phyloP scores from a whole-genome alignment of 768 basidiomycete species.

The Psilocybe cubensis region DNA sequence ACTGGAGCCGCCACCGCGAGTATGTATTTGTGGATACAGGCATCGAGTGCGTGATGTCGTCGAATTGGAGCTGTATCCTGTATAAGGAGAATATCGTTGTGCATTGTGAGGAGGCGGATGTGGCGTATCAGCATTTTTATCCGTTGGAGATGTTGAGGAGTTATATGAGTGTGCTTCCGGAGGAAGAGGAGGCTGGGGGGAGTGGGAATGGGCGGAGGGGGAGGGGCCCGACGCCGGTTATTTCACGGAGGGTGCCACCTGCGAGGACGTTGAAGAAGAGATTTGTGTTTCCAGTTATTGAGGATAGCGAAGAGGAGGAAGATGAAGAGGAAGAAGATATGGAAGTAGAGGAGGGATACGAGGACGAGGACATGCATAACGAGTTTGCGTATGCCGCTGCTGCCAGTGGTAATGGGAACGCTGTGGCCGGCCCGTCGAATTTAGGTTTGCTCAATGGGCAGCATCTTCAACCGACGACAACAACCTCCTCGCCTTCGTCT shows the following conservation, averaged over 20 bases:
- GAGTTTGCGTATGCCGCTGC: constrained; percentile 1
- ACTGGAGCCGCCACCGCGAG: constrained; percentile 67
- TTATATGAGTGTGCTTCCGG: constrained; percentile 31
- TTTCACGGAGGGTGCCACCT: constrained; percentile 45
- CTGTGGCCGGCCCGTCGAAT: constrained; percentile 9
- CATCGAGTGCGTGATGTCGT: constrained; percentile 71
- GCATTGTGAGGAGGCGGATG: constrained; percentile 71
- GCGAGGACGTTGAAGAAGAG: constrained; percentile 51
- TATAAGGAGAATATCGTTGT: constrained; percentile 70
- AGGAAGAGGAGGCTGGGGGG: too few species aligned
- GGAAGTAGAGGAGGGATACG: constrained; percentile 10
- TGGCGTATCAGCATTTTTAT: constrained; percentile 72
- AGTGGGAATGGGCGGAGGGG: too few species aligned
- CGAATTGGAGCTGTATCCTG: constrained; percentile 80
- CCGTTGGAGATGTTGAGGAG: constrained; percentile 47
- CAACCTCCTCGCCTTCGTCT: not conserved
- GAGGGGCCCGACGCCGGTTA: constrained; percentile 43
- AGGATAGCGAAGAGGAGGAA: constrained; percentile 6
- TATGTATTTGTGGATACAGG: constrained; percentile 78
- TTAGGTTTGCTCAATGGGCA: too few species aligned
- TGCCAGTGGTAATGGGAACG: too few species aligned
- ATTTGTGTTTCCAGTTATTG: constrained; percentile 49
- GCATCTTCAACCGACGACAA: too few species aligned
- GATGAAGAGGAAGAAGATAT: constrained; percentile 14
- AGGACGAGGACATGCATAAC: constrained; percentile 3